phyloP scores from a whole-genome alignment of 768 basidiomycete genomes.

The Phaeotremella fagi region DNA sequence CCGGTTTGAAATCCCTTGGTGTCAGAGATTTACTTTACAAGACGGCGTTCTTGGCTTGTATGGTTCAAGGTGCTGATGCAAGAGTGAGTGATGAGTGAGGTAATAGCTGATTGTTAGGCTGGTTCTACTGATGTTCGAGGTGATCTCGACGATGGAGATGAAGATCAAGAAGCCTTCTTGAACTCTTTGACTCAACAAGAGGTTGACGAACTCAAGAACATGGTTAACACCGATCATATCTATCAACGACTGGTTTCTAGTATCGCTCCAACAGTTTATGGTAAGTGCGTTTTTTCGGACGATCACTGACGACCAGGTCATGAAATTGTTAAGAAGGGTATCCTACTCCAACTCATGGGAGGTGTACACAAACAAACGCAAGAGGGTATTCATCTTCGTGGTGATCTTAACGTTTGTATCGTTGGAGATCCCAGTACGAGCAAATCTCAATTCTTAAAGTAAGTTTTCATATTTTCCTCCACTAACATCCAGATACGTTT shows the following conservation, averaged over 20 bases:
- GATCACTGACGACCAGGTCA: slow-evolving; percentile 54
- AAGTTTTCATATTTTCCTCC: slow-evolving; percentile 43
- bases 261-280: slow-evolving; percentile 96
- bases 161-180: slow-evolving; percentile 68
- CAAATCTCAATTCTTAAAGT: slow-evolving; percentile 99
- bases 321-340: slow-evolving; percentile 97
- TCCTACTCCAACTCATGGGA: slow-evolving; percentile 93
- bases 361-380: slow-evolving; percentile 95
- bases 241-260: slow-evolving; percentile 88
- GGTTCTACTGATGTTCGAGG: slow-evolving; percentile 73
- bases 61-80: slow-evolving; percentile 88
- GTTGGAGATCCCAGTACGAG: slow-evolving; percentile 95
- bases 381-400: slow-evolving; percentile 97
- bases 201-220: slow-evolving; percentile 85
- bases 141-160: slow-evolving; percentile 72
- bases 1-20: slow-evolving; percentile 87
- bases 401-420: slow-evolving; percentile 97
- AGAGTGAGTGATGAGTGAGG: slow-evolving; percentile 58
- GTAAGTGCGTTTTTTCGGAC: slow-evolving; percentile 22
- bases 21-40: slow-evolving; percentile 96
- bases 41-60: slow-evolving; percentile 95
- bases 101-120: slow-evolving; percentile 53
- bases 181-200: slow-evolving; percentile 86
- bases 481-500: slow-evolving; percentile 68
- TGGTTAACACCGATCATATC: slow-evolving; percentile 93